These are phyloP conservation scores for Prosopis cineraria DNA, from an alignment of 306 rosid species.

Conservation along the genomic window DNA sequence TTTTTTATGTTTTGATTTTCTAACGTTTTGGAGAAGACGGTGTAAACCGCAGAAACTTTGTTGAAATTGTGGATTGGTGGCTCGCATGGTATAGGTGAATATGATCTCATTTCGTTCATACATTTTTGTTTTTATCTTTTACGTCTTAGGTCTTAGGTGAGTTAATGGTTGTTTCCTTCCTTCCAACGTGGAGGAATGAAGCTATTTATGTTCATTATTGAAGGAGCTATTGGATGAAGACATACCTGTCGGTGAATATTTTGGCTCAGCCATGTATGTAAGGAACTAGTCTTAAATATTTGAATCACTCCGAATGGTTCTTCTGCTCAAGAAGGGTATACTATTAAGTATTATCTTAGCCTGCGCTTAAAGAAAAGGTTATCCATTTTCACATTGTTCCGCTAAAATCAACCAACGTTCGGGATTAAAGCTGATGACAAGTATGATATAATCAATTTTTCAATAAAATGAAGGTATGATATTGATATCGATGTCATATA, in stretches of 20 bases:
- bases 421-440: not conserved
- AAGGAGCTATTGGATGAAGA: not conserved
- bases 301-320: not conserved
- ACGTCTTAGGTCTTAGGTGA: slow-evolving; percentile 34
- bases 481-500: no score
- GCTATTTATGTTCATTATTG: not conserved
- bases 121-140: not conserved
- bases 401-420: not conserved
- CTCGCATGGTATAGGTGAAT: slow-evolving; percentile 3
- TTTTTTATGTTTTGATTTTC: slow-evolving; percentile 6
- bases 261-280: slow-evolving; percentile 26
- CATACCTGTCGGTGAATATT: no score
- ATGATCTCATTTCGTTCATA: slow-evolving; percentile 16
- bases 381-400: not conserved
- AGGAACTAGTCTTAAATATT: not conserved
- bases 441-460: no score
- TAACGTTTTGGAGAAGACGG: slow-evolving; percentile 35
- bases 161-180: slow-evolving; percentile 17
- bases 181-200: slow-evolving; percentile 7
- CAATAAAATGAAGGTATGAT: no score
- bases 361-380: not conserved
- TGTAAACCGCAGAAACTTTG: slow-evolving; percentile 38
- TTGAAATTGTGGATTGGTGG: slow-evolving; percentile 40
- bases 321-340: not conserved
- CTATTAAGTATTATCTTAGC: not conserved